Conservation (phyloP, 2,329 filamentous ascomycete genomes). For the Xylariaceae sp. region DNA sequence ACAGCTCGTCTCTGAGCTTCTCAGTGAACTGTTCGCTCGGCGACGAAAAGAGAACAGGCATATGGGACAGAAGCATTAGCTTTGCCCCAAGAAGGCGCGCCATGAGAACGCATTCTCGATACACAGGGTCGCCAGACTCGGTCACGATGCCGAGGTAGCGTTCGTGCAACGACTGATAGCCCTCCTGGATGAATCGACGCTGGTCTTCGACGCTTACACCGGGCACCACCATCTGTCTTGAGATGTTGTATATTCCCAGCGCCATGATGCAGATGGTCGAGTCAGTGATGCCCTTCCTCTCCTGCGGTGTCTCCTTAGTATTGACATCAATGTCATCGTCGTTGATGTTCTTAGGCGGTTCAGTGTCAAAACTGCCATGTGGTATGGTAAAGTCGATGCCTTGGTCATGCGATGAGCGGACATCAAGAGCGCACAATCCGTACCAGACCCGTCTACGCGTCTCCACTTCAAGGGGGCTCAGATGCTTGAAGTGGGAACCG, state of each 20-base stretch:
- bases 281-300: slow-evolving; percentile 43
- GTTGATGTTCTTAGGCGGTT: slow-evolving; percentile 46
- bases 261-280: slow-evolving; percentile 41
- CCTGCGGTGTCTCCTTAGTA: slow-evolving; percentile 33
- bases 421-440: slow-evolving; percentile 57
- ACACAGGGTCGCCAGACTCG: slow-evolving; percentile 31
- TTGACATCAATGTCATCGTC: slow-evolving; percentile 43
- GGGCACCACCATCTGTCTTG: slow-evolving; percentile 37
- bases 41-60: slow-evolving; percentile 57
- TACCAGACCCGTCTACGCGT: slow-evolving; percentile 58
- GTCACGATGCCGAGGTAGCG: slow-evolving; percentile 40
- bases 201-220: slow-evolving; percentile 39
- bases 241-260: slow-evolving; percentile 35
- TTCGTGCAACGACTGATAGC: slow-evolving; percentile 35
- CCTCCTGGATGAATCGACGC: slow-evolving; percentile 24
- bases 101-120: slow-evolving; percentile 50
- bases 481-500: slow-evolving; percentile 46
- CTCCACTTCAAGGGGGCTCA: slow-evolving; percentile 58
- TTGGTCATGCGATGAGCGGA: slow-evolving; percentile 58
- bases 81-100: slow-evolving; percentile 71
- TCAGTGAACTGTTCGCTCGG: slow-evolving; percentile 14
- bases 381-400: slow-evolving; percentile 58
- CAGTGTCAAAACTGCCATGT: slow-evolving; percentile 57
- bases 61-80: slow-evolving; percentile 72
- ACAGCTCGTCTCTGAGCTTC: slow-evolving; percentile 64